A percentile compares a stretch with the other conserved stretches of the same genome.
These are phyloP conservation scores for Coniella lustricola DNA, from an alignment of 2,329 filamentous ascomycete species.

Conservation along the genomic window DNA sequence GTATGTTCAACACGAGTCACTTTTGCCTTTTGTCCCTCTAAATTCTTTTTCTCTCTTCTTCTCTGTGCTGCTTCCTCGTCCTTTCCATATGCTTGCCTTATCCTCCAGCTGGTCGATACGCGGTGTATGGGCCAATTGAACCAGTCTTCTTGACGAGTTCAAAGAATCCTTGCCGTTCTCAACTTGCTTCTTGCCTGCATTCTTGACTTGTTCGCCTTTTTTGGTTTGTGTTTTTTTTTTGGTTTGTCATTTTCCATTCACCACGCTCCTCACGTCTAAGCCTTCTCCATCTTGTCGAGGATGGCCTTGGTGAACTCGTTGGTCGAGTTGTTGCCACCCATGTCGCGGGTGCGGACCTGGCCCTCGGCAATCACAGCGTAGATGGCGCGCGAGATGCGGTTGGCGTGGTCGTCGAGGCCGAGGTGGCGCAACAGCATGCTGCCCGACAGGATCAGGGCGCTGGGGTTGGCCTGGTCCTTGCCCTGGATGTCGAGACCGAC, in stretches of 20 bases:
- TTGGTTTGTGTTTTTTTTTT: background rate
- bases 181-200: no score
- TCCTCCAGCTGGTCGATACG: no score
- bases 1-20: no score
- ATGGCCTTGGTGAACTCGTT: constrained; percentile 94
- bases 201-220: background rate
- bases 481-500: constrained; percentile 99
- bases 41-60: background rate
- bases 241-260: constrained; percentile 25
- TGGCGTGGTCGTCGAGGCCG: constrained; percentile 94
- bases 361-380: constrained; percentile 79
- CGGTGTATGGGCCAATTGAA: no score
- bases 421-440: constrained; percentile 97
- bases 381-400: constrained; percentile 87
- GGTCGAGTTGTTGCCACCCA: constrained; percentile 86
- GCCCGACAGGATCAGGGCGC: constrained; percentile 86
- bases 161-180: no score
- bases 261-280: no score
- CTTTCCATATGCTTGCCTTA: no score
- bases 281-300: constrained; percentile 86
- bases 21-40: background rate
- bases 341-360: constrained; percentile 83
- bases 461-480: constrained; percentile 98
- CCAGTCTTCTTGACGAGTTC: no score
- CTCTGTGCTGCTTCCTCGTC: no score